Conservation (phyloP, 2,329 filamentous ascomycete genomes). For the Colletotrichum plurivorum region DNA sequence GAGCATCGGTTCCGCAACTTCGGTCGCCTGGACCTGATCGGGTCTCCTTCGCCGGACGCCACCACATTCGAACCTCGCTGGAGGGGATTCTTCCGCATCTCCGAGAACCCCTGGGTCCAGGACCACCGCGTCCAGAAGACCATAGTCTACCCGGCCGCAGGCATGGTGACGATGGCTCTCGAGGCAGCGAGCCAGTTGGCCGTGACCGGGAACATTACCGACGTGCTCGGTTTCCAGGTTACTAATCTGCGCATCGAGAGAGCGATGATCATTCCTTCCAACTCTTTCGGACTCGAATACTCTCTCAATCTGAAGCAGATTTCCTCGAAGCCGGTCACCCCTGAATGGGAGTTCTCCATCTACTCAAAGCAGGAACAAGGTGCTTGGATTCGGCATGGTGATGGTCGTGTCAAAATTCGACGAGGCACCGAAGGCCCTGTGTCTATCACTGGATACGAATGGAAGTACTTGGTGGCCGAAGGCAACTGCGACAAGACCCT, state of each 20-base stretch:
- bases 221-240: conserved; percentile 58
- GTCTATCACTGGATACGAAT: conserved; percentile 24
- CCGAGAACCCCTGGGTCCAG: conserved; percentile 66
- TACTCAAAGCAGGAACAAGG: conserved; percentile 59
- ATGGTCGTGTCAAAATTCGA: conserved; percentile 42
- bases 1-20: conserved; percentile 60
- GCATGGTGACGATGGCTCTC: conserved; percentile 64
- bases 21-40: conserved; percentile 66
- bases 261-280: conserved; percentile 65
- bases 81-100: conserved; percentile 63
- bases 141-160: conserved; percentile 65
- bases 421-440: not conserved
- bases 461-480: conserved; percentile 44
- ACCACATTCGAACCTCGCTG: conserved; percentile 62
- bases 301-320: conserved; percentile 59
- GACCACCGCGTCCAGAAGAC: conserved; percentile 67
- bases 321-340: conserved; percentile 27
- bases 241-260: conserved; percentile 62
- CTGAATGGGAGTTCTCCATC: conserved; percentile 57
- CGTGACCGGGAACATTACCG: conserved; percentile 19
- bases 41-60: conserved; percentile 59
- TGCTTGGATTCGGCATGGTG: conserved; percentile 34
- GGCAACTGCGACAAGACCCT: conserved; percentile 50
- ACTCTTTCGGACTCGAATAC: conserved; percentile 63
- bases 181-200: conserved; percentile 61